Base-by-base conservation (phyloP, 257 asterid genomes). In the Anisodus acutangulus region DNA sequence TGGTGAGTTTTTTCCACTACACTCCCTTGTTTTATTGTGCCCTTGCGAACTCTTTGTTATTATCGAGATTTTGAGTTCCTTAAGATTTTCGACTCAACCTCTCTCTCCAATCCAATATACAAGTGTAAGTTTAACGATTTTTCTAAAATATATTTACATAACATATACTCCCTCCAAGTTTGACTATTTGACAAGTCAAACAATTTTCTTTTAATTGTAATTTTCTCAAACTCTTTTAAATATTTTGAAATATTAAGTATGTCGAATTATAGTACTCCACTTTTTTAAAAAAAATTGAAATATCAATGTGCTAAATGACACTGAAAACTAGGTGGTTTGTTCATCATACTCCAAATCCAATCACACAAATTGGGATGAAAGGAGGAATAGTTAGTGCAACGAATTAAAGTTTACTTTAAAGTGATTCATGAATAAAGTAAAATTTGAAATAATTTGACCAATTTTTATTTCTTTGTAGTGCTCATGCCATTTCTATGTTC, bases 1-100 rank as follows among this genome's bases (percentile, higher is more conserved):
- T 86, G 88, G 88, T 86, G 26, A 83, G 60, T 31, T 17, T n/a
- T 45, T n/a, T 2, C 4, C 43, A 22, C 41, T 22, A 26, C 7
- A 63, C 13, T 8, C 53, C 76, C 53, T 68, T 68, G 53, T 9
- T 68, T 5, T 68, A 37, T 68, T 66, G 45, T 66, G 39, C 45
- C 71, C 9, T 68, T 68, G 76, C 51, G 6, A 68, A 39, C 39
- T 37, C 22, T 37, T 39, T 68, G 43, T 64, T 15, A 15, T 68
- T 12, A 67, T 13, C 9, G 3, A 3, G 6, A 35, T 67, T 9
- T 68, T 19, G 51, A 39, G 26, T 37, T 37, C 6, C n/a, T 9
- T 6, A 68, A 67, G 1, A 35, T 0, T 11, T 67, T 67, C 2
- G n/a, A 12, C 10, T 66, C 4, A 35, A 2, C 19, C 43, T 47